Conservation (phyloP, 1,284 basidiomycete species). For the Malassezia globosa region DNA sequence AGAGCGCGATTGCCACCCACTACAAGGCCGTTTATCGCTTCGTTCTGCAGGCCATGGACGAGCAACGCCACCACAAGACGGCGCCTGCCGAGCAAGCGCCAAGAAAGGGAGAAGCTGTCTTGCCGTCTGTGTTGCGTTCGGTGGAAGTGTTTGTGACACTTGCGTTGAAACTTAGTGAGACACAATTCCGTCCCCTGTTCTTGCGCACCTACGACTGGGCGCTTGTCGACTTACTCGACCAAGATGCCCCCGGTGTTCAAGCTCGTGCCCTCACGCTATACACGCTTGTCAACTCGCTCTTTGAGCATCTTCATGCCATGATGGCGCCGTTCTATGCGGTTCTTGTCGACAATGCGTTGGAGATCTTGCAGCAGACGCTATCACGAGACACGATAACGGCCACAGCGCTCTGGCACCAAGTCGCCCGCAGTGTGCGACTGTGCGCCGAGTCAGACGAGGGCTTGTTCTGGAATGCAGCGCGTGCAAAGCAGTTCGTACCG, state of each 20-base stretch:
- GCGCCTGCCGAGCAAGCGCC: conserved; percentile 3
- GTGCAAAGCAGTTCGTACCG: conserved; percentile 57
- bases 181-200: conserved; percentile 82
- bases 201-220: conserved; percentile 91
- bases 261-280: conserved; percentile 36
- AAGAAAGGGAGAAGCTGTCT: conserved; percentile 30
- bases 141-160: conserved; percentile 68
- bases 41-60: conserved; percentile 68
- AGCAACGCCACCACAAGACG: conserved; percentile 50
- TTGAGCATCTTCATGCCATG: conserved; percentile 29
- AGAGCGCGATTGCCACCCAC: conserved; percentile 55
- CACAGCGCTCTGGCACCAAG: conserved; percentile 56
- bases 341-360: conserved; percentile 60
- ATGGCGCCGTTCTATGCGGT: conserved; percentile 44
- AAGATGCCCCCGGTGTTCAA: conserved; percentile 32
- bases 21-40: conserved; percentile 66
- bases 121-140: conserved; percentile 49
- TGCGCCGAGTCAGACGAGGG: conserved; percentile 70
- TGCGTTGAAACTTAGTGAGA: conserved; percentile 85
- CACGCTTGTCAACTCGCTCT: conserved; percentile 30
- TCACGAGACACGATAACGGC: neutral
- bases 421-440: conserved; percentile 59
- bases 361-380: conserved; percentile 51
- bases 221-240: conserved; percentile 55
- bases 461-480: conserved; percentile 78